These are phyloP conservation scores for Gomphus bonarii DNA, from an alignment of 1,284 basidiomycete species.

Conservation along the genomic window DNA sequence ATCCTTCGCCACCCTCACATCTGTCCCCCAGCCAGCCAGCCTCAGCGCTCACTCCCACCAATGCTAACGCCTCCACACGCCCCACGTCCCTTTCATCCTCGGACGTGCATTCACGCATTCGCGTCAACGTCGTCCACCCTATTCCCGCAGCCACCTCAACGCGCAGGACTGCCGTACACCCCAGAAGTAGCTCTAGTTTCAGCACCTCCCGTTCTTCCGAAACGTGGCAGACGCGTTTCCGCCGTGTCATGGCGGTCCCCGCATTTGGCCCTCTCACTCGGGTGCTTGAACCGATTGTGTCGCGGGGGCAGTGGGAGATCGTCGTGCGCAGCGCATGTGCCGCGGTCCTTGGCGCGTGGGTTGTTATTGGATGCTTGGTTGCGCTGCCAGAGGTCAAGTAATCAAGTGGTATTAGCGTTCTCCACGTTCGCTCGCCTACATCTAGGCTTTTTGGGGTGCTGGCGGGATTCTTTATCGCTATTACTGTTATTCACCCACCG, in stretches of 20 bases:
- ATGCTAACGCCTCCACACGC: not conserved
- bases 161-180: constrained; percentile 7
- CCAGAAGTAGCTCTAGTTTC: constrained; percentile 8
- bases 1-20: not conserved
- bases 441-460: not conserved
- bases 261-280: constrained; percentile 63
- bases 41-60: not conserved
- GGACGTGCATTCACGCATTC: not conserved
- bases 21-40: too few relatives aligned
- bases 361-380: constrained; percentile 10
- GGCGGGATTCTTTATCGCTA: not conserved
- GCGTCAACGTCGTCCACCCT: constrained; percentile 14
- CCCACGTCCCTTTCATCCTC: not conserved
- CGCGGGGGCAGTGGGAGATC: constrained; percentile 70
- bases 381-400: constrained; percentile 2
- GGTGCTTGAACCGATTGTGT: constrained; percentile 57
- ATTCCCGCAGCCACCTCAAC: constrained; percentile 17
- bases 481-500: not conserved
- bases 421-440: not conserved
- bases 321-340: constrained; percentile 33
- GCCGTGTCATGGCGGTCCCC: constrained; percentile 47
- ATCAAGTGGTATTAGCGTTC: not conserved
- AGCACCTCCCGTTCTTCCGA: not conserved
- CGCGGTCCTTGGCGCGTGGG: constrained; percentile 23
- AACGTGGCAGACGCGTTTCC: constrained; percentile 27